phyloP scores from a whole-genome alignment of 2,329 filamentous ascomycete species.

The Nemania sp. region DNA sequence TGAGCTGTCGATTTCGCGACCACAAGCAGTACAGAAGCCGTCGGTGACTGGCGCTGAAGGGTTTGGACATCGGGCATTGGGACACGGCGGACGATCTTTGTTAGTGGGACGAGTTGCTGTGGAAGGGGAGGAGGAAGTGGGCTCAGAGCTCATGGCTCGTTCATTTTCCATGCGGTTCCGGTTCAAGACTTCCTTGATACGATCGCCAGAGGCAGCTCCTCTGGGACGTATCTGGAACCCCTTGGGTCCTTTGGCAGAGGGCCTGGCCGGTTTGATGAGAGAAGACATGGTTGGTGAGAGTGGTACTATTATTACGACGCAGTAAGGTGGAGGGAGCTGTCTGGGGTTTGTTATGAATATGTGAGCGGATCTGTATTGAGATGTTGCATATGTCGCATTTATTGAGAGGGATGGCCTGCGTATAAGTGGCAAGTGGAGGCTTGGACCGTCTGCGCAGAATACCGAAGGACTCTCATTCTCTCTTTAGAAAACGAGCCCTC shows the following conservation, averaged over 20 bases:
- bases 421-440: slow-evolving; percentile 15
- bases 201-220: slow-evolving; percentile 53
- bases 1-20: slow-evolving; percentile 79
- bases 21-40: slow-evolving; percentile 80
- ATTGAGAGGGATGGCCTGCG: neutral
- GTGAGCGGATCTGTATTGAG: too few species aligned
- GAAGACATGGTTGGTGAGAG: slow-evolving; percentile 51
- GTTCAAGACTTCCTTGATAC: slow-evolving; percentile 51
- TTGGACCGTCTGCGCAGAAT: neutral
- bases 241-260: slow-evolving; percentile 30
- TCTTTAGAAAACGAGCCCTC: neutral
- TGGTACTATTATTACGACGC: neutral
- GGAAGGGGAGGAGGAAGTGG: slow-evolving; percentile 26
- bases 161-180: slow-evolving; percentile 37
- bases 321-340: neutral
- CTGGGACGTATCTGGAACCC: slow-evolving; percentile 49
- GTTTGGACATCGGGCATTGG: slow-evolving; percentile 64
- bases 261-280: slow-evolving; percentile 49
- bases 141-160: slow-evolving; percentile 32
- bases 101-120: slow-evolving; percentile 28
- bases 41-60: slow-evolving; percentile 60
- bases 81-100: slow-evolving; percentile 47
- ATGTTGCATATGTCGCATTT: slow-evolving; percentile 1
- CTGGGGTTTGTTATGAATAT: neutral
- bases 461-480: slow-evolving; percentile 8